Evolutionary conservation across 2,329 filamentous ascomycete species (phyloP).

Genomic region (Fusarium protoensiforme): DNA sequence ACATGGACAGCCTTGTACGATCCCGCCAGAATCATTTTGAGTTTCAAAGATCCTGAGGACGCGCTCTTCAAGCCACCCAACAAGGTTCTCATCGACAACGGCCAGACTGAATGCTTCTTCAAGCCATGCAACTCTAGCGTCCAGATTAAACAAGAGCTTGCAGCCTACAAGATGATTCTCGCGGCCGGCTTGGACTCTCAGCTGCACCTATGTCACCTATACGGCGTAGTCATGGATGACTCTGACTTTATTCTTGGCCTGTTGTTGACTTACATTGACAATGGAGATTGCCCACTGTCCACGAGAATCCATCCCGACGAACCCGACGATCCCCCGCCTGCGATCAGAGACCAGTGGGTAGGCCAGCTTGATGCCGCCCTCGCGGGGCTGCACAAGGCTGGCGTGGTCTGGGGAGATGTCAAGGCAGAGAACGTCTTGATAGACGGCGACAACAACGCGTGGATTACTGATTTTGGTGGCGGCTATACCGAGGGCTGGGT

Average conservation of each 20-base stretch:
- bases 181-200: conserved; percentile 14
- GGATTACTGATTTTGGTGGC: conserved; percentile 8
- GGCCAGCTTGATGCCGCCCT: conserved; percentile 8
- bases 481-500: neutral
- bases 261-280: conserved; percentile 23
- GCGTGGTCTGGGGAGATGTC: neutral
- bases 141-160: conserved; percentile 26
- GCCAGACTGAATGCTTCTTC: conserved; percentile 32
- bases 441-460: neutral
- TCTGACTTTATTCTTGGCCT: conserved; percentile 21
- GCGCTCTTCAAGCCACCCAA: conserved; percentile 33
- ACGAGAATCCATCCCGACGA: neutral
- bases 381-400: neutral
- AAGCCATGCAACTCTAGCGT: conserved; percentile 27
- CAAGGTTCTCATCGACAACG: conserved; percentile 32
- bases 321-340: conserved; percentile 8
- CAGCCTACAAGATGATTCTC: conserved; percentile 20
- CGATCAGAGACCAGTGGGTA: conserved; percentile 26
- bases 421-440: conserved; percentile 1
- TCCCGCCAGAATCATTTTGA: conserved; percentile 26
- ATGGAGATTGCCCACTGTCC: neutral
- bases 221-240: conserved; percentile 33
- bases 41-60: conserved; percentile 29
- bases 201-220: conserved; percentile 27
- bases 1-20: conserved; percentile 38